A percentile compares a stretch with the other conserved stretches of the same genome.
These are phyloP conservation scores for Capronia epimyces DNA, from an alignment of 2,329 filamentous ascomycete species.

Conservation along the genomic window DNA sequence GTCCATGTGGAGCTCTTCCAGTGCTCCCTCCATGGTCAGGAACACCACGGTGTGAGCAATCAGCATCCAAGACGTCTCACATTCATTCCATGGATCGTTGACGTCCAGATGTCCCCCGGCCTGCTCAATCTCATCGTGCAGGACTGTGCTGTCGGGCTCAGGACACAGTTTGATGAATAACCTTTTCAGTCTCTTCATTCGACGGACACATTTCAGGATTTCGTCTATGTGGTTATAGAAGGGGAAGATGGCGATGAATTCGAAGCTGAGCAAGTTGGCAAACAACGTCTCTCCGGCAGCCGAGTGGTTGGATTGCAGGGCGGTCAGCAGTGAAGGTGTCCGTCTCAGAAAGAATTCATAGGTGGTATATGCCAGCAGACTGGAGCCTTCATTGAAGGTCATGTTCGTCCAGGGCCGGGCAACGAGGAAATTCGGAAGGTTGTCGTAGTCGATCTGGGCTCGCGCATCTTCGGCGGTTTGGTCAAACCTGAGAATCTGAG, in stretches of 20 bases:
- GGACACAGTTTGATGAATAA: conserved; percentile 53
- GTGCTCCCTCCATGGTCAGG: conserved; percentile 16
- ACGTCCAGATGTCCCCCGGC: conserved; percentile 36
- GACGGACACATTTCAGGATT: conserved; percentile 41
- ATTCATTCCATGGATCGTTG: conserved; percentile 50
- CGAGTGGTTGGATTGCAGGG: conserved; percentile 14
- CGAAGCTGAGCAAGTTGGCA: conserved; percentile 40
- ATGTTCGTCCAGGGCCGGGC: conserved; percentile 61
- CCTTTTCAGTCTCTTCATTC: conserved; percentile 48
- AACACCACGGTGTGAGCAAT: conserved; percentile 37
- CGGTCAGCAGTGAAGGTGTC: conserved; percentile 50
- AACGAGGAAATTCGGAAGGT: conserved; percentile 45
- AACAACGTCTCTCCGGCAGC: conserved; percentile 38
- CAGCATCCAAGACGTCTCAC: conserved; percentile 47
- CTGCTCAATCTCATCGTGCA: conserved; percentile 37
- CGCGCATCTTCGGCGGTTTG: conserved; percentile 20
- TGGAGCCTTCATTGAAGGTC: conserved; percentile 69
- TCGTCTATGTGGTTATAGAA: conserved; percentile 55
- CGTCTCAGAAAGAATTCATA: conserved; percentile 66
- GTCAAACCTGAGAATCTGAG: conserved; percentile 54
- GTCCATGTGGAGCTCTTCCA: conserved; percentile 21
- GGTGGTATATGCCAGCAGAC: conserved; percentile 62
- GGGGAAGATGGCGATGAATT: conserved; percentile 64
- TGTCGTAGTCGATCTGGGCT: conserved; percentile 21
- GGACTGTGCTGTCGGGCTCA: conserved; percentile 32